phyloP scores from a whole-genome alignment of 2,329 filamentous ascomycete genomes.

The Dactylellina parvicollis region DNA sequence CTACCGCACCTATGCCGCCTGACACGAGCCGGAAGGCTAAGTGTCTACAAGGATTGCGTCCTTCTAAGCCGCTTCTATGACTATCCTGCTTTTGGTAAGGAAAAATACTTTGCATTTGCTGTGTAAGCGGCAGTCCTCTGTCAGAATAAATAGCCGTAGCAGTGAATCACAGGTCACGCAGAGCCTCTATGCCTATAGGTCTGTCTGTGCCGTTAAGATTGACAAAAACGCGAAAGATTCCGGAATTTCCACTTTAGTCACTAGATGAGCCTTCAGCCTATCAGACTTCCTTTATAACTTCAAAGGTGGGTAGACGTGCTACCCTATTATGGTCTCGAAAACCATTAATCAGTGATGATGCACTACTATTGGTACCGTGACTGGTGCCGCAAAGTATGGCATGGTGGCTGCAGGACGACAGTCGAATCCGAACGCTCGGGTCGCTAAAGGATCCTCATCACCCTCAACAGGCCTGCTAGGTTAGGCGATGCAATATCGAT shows the following conservation, averaged over 20 bases:
- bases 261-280: background rate
- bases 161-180: slow-evolving; percentile 10
- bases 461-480: background rate
- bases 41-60: background rate
- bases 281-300: background rate
- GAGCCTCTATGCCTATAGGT: background rate
- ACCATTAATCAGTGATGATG: background rate
- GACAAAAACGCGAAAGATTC: background rate
- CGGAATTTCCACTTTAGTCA: background rate
- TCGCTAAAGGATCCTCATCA: slow-evolving; percentile 4
- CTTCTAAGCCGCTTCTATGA: slow-evolving; percentile 1
- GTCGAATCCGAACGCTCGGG: slow-evolving; percentile 18
- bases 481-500: background rate
- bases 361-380: background rate
- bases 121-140: background rate
- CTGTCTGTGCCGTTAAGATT: slow-evolving; percentile 20
- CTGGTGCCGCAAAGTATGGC: background rate
- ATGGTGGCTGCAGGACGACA: background rate
- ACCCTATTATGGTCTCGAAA: no score
- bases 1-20: slow-evolving; percentile 9
- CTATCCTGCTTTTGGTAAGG: background rate
- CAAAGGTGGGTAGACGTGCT: background rate
- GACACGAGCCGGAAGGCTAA: background rate
- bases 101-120: background rate
- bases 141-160: background rate